Evolutionary conservation across 495 filamentous ascomycete genomes (phyloP).

Genomic region (Trichoderma erinaceum): DNA sequence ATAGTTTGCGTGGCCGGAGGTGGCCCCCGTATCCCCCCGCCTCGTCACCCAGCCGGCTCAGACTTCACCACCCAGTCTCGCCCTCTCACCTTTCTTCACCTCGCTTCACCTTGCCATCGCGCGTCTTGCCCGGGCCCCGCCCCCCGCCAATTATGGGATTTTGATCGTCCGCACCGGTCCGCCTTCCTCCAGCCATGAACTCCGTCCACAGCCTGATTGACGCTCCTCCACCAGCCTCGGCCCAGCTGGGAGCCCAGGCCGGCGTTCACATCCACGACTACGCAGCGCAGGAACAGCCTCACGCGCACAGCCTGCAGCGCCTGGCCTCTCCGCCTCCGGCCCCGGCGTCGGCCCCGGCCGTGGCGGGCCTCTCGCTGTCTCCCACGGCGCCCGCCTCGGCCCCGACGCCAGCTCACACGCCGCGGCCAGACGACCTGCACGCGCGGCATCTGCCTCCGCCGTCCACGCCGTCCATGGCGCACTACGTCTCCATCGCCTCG

Average conservation of each 20-base stretch:
- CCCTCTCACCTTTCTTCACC: constrained; percentile 8
- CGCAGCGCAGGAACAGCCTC: constrained; percentile 8
- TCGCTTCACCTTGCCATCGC: constrained; percentile 9
- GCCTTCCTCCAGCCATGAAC: constrained; percentile 14
- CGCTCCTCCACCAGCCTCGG: not conserved
- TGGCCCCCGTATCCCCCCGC: constrained; percentile 7
- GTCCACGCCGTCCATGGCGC: constrained; percentile 25
- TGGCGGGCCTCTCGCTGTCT: constrained; percentile 10
- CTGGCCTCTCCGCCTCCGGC: not conserved
- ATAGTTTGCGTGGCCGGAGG: not conserved
- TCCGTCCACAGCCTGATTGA: constrained; percentile 10
- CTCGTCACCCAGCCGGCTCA: not conserved
- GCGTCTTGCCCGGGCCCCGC: constrained; percentile 11
- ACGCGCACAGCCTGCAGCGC: constrained; percentile 5
- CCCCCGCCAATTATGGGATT: constrained; percentile 12
- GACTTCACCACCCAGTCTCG: not conserved
- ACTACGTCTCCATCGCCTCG: constrained; percentile 30
- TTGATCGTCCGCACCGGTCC: constrained; percentile 12
- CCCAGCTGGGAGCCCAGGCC: constrained; percentile 1
- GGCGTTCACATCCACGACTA: constrained; percentile 8
- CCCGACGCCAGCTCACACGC: constrained; percentile 3
- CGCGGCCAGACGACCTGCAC: not conserved
- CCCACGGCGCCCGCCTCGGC: constrained; percentile 11
- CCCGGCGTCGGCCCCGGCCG: constrained; percentile 10
- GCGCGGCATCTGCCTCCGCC: constrained; percentile 35